Evolutionary conservation across 495 filamentous ascomycete genomes (phyloP).

Genomic region (Talaromyces proteolyticus): DNA sequence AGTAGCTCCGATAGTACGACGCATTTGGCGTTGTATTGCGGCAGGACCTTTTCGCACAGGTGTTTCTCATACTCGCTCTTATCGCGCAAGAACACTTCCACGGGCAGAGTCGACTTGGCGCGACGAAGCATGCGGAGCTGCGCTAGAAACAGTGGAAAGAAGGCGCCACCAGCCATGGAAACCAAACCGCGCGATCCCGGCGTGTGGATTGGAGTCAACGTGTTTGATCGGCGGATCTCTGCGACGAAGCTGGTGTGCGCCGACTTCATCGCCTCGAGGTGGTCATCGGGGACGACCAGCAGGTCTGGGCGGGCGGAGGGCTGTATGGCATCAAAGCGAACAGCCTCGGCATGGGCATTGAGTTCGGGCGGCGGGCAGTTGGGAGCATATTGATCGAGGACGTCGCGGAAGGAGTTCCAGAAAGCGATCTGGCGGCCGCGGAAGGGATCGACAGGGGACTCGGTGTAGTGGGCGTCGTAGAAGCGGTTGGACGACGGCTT

Average conservation of each 20-base stretch:
- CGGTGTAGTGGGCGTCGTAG: conserved; percentile 29
- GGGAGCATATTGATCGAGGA: conserved; percentile 26
- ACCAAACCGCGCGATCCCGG: conserved; percentile 48
- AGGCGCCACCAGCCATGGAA: conserved; percentile 39
- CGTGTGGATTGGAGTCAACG: conserved; percentile 34
- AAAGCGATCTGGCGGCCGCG: conserved; percentile 30
- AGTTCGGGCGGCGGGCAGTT: conserved; percentile 24
- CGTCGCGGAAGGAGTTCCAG: conserved; percentile 30
- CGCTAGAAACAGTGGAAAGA: conserved; percentile 42
- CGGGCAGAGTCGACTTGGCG: conserved; percentile 47
- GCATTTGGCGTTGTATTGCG: conserved; percentile 45
- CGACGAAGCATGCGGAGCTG: conserved; percentile 54
- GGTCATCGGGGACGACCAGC: conserved; percentile 24
- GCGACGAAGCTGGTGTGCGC: conserved; percentile 39
- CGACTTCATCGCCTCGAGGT: conserved; percentile 26
- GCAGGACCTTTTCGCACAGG: conserved; percentile 48
- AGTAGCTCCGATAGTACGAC: conserved; percentile 40
- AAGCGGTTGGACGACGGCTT: conserved; percentile 25
- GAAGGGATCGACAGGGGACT: conserved; percentile 12
- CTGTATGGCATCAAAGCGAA: conserved; percentile 28
- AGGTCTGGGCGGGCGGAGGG: conserved; percentile 27
- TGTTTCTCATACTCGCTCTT: conserved; percentile 40
- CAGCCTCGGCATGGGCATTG: conserved; percentile 12
- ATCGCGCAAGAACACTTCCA: conserved; percentile 53
- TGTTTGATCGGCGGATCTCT: conserved; percentile 22